Base-by-base conservation (phyloP, 305 asterid genomes). In the Solanum hybrid region DNA sequence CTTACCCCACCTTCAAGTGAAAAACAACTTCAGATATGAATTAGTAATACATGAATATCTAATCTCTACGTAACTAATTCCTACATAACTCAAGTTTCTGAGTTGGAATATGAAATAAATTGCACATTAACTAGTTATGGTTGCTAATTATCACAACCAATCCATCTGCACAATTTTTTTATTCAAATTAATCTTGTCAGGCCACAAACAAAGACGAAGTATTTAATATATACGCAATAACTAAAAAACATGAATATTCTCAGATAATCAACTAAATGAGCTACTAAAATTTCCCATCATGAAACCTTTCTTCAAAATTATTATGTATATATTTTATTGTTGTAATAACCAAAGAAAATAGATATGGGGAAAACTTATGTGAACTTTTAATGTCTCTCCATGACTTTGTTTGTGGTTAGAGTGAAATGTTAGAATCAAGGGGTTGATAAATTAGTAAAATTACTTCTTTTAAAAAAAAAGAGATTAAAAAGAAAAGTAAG, bases 61-160 rank as follows among this genome's bases (percentile, higher is more conserved):
- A 51, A 15, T 51, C 1, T 15, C 66, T 56, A 56, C 0, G 0
- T 51, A 51, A 15, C 0, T 15, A 51, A 15, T 15, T 15, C 64
- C 6, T 14, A 51, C 22, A 0, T 51, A 56, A 17, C 24, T 56
- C 24, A 56, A 56, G 66, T 17, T 17, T 56, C 0, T 42, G 19
- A 4, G 56, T 42, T 42, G 56, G 19, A 42, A 42, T 13, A 42
- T 42, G 56, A 56, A 56, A 56, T 56, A 56, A 56, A 56, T 56
- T 56, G 66, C 66, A 56, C 9, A 56, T 56, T 17, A 17, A 2
- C 66, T 17, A 17, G 24, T 17, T 56, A 56, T 56, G 17, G 10
- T 56, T 56, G 24, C 24, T 56, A 56, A 56, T 56, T 56, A 56
- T 56, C 24, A 17, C 66, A 56, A 17, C 17, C 66, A 56, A 56